Evolutionary conservation across 768 basidiomycete species (phyloP), one percentile per base, ranked within the genome.

Genomic region (Dioszegia hungarica): DNA sequence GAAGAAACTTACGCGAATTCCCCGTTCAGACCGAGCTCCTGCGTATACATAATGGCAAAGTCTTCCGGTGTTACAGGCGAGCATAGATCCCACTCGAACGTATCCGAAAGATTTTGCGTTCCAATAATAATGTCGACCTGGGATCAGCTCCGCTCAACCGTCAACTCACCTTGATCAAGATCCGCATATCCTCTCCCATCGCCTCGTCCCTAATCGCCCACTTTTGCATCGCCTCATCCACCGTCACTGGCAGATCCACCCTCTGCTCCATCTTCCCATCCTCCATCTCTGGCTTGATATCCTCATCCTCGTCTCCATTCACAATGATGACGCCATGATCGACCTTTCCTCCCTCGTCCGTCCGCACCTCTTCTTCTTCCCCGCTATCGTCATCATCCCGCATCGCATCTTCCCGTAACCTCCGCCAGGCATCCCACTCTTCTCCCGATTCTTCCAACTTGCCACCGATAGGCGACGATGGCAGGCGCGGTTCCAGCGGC

Each of bases 61-160:
- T 87, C 85, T 77, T 99, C 95, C 0, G 94, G 93, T 2, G 89
- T 86, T 43, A 82, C 80, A 20, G 79, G 77, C 54, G 88, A 90
- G 64, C 86, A 86, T 34, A 97, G 77, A 74, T 99, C 94, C 95
- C 95, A 99, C 73, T 98, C 95, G 69, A 98, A 94, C 69, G 92
- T 88, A 76, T 99, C 95, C 54, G 90, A 88, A 22, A 99, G 82
- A 75, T 93, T 92, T 79, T 92, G 84, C 6, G 86, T 85, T 22
- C 90, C 94, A 54, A 93, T 86, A 53, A 91, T 89, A 77, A 98
- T 90, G 77, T 98, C 94, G 60, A 99, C 83, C 92, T 97, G 50
- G 24, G 29, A 46, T 41, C 27, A 31, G 33, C 11, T 14, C 24
- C 15, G 31, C n/a, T n/a, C 31, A 34, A 15, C 12, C 17, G 24